Conservation (phyloP, 2,329 filamentous ascomycete species). For the Claviceps africana region DNA sequence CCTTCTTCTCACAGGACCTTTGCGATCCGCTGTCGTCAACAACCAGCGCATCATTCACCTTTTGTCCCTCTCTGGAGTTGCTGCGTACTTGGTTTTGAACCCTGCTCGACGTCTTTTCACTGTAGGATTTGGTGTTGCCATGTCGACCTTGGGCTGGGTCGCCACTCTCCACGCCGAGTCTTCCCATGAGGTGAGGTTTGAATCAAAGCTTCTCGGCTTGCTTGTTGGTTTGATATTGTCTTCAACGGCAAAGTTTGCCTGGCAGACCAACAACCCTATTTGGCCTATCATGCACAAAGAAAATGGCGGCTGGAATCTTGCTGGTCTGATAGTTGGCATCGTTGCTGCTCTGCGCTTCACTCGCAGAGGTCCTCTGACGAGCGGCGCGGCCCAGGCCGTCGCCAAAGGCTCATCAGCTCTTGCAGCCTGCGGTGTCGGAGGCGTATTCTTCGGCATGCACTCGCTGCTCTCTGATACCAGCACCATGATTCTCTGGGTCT, state of each 20-base stretch:
- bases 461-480: conserved; percentile 91
- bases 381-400: conserved; percentile 20
- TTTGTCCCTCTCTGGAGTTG: conserved; percentile 61
- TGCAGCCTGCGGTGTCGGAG: conserved; percentile 65
- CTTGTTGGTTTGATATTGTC: conserved; percentile 71
- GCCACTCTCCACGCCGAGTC: conserved; percentile 71
- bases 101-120: conserved; percentile 66
- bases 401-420: conserved; percentile 54
- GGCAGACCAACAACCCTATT: conserved; percentile 86
- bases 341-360: conserved; percentile 66
- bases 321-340: conserved; percentile 62
- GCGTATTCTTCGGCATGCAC: conserved; percentile 78
- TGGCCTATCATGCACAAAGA: conserved; percentile 86
- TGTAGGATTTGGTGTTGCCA: conserved; percentile 66
- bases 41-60: conserved; percentile 62
- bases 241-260: conserved; percentile 81
- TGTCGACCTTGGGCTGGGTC: conserved; percentile 72
- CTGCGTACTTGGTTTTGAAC: conserved; percentile 61
- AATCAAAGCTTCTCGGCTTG: conserved; percentile 71
- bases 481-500: conserved; percentile 97
- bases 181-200: conserved; percentile 58
- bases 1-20: conserved; percentile 54
- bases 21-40: conserved; percentile 54
- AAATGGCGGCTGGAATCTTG: conserved; percentile 87
- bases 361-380: conserved; percentile 41